Percentiles rank a stretch among this genome's conserved stretches.
phyloP scores from a whole-genome alignment of 2,329 filamentous ascomycete genomes.

The Cercospora sojina region DNA sequence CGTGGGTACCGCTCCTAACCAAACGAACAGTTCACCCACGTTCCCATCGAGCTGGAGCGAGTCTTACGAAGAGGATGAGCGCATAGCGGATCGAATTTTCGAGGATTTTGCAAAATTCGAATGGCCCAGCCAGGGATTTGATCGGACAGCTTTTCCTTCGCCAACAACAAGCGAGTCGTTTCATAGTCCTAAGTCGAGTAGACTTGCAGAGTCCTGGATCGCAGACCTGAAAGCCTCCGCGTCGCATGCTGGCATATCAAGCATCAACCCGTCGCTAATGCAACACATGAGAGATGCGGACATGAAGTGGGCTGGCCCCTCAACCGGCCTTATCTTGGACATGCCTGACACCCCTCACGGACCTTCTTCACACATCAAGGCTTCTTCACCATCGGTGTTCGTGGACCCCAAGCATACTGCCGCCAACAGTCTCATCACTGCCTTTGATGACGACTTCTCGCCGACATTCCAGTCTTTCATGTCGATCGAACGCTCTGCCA shows the following conservation, averaged over 20 bases:
- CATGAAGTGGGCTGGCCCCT: neutral
- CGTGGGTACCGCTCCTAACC: neutral
- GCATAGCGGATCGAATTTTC: constrained; percentile 3
- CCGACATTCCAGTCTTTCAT: neutral
- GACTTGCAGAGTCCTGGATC: neutral
- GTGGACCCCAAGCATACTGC: neutral
- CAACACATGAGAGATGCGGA: neutral
- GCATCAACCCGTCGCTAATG: constrained; percentile 2
- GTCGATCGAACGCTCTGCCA: neutral
- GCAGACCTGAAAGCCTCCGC: constrained; percentile 8
- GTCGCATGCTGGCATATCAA: constrained; percentile 4
- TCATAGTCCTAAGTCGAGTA: neutral
- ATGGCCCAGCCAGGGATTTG: neutral
- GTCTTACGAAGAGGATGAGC: neutral
- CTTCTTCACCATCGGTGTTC: neutral
- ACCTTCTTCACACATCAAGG: neutral
- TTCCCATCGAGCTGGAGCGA: neutral
- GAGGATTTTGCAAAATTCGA: constrained; percentile 11
- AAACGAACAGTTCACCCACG: neutral
- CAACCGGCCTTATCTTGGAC: neutral
- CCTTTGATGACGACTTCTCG: constrained; percentile 10
- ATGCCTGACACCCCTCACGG: neutral
- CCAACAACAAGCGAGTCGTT: neutral
- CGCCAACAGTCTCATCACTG: constrained; percentile 12
- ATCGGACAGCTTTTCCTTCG: neutral